Base-by-base conservation (phyloP, 345 rosid species). In the Melaleuca alternifolia region DNA sequence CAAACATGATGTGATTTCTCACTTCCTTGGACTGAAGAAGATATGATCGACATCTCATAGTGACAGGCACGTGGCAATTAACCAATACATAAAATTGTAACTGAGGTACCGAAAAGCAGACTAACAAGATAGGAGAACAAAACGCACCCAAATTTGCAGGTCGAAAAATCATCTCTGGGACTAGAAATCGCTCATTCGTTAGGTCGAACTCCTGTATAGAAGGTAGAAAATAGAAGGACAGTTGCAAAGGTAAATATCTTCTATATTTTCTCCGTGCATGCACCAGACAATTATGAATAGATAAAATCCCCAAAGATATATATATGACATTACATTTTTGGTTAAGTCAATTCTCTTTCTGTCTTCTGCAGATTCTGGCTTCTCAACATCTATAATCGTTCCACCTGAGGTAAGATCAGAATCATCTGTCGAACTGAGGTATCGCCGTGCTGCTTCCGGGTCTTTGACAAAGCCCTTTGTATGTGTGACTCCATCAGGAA, bases 101-200 rank as follows among this genome's bases (percentile, higher is more conserved):
- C 79, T 33, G 16, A 71, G 48, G 79, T 16, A 33, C 48, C 13
- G 0, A 71, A 71, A 46, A 71, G 24, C 21, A 33, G 84, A 75
- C 76, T 88, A 91, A 85, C 71, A 65, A 71, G 79, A 18, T 86
- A 71, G 79, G 46, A 71, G 46, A 24, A 71, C 24, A 71, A 33
- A 71, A 33, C 48, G 79, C 79, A 96, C 99, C 98, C 92, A 96
- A 91, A 94, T 97, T 99, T 23, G 96, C 93, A 85, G 99, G 99
- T 46, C 95, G 96, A 92, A 97, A 97, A 85, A 97, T 90, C 93
- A 96, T 96, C 92, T 97, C 99, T 6, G 99, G 99, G 61, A 96
- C 99, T 89, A 97, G 95, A 87, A 97, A 97, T 23, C 98, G 93
- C 87, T 97, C 99, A 87, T 96, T 97, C 23, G 97, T 95, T 91